Percentiles rank a stretch among this genome's conserved stretches.
Conservation (phyloP, 164 flowering plant species). For the Liriodendron chinense region DNA sequence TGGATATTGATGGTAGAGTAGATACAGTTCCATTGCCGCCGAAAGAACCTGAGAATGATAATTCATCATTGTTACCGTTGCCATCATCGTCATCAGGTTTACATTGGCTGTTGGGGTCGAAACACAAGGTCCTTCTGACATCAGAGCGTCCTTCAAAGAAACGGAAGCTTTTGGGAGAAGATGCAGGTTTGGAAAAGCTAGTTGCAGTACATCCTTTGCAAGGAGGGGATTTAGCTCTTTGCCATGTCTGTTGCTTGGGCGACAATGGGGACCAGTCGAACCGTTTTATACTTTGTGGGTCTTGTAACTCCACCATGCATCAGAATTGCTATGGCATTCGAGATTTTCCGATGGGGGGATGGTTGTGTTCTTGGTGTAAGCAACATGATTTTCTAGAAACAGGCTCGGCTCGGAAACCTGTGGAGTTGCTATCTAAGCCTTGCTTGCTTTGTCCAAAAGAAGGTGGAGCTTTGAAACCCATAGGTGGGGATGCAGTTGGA, state of each 20-base stretch:
- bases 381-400: conserved; percentile 13
- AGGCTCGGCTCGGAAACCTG: background rate
- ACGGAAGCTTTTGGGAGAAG: conserved; percentile 70
- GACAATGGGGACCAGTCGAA: conserved; percentile 40
- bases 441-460: conserved; percentile 81
- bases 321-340: conserved; percentile 84
- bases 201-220: conserved; percentile 42
- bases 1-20: background rate
- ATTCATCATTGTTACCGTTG: background rate
- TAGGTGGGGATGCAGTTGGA: conserved; percentile 22
- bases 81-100: conserved; percentile 9
- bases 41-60: background rate
- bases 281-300: conserved; percentile 49
- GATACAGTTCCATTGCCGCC: background rate
- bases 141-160: conserved; percentile 87
- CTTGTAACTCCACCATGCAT: conserved; percentile 73
- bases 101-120: conserved; percentile 63
- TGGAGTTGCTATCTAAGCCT: conserved; percentile 17
- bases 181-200: conserved; percentile 70
- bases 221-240: conserved; percentile 37
- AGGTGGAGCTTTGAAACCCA: conserved; percentile 84
- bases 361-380: conserved; percentile 92
- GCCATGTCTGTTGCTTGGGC: conserved; percentile 67
- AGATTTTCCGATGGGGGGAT: conserved; percentile 40
- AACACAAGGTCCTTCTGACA: conserved; percentile 54